Conservation (phyloP, 2,329 filamentous ascomycete genomes). For the Corinectria fuckeliana region DNA sequence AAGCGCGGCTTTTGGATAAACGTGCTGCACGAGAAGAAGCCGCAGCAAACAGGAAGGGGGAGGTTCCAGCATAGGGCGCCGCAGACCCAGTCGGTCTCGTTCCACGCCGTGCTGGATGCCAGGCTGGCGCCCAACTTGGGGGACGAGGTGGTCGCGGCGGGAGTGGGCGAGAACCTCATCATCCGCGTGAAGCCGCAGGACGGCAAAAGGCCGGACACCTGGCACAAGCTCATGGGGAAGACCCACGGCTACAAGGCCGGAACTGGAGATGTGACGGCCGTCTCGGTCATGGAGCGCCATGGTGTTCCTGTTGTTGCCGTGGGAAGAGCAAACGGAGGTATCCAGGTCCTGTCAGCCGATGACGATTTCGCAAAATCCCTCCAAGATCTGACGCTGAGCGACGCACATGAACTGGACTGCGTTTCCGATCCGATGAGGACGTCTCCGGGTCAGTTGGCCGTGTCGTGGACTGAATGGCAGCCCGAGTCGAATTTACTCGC, state of each 20-base stretch:
- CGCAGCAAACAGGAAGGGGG: slow-evolving; percentile 18
- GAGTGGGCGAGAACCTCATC: slow-evolving; percentile 59
- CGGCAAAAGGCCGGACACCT: slow-evolving; percentile 35
- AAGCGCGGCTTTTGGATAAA: slow-evolving; percentile 50
- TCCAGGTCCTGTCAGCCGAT: slow-evolving; percentile 52
- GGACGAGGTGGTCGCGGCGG: slow-evolving; percentile 57
- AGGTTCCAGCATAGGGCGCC: slow-evolving; percentile 24
- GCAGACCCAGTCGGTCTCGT: slow-evolving; percentile 46
- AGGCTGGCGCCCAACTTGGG: slow-evolving; percentile 43
- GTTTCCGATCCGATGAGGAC: slow-evolving; percentile 29
- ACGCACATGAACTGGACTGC: slow-evolving; percentile 7
- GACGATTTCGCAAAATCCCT: slow-evolving; percentile 39
- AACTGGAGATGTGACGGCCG: slow-evolving; percentile 56
- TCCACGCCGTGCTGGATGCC: slow-evolving; percentile 57
- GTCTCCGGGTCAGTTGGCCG: slow-evolving; percentile 41
- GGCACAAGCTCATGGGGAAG: slow-evolving; percentile 49
- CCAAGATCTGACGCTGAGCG: slow-evolving; percentile 29
- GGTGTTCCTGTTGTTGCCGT: slow-evolving; percentile 48
- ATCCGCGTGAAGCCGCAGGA: slow-evolving; percentile 47
- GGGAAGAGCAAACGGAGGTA: slow-evolving; percentile 57
- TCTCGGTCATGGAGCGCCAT: slow-evolving; percentile 51
- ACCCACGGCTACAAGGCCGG: slow-evolving; percentile 50
- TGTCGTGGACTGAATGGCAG: slow-evolving; percentile 45
- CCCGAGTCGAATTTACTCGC: slow-evolving; percentile 39
- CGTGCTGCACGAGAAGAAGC: slow-evolving; percentile 32